These are phyloP conservation scores for Saturnispora quitensis DNA, from an alignment of 805 yeast genomes.

Conservation along the genomic window DNA sequence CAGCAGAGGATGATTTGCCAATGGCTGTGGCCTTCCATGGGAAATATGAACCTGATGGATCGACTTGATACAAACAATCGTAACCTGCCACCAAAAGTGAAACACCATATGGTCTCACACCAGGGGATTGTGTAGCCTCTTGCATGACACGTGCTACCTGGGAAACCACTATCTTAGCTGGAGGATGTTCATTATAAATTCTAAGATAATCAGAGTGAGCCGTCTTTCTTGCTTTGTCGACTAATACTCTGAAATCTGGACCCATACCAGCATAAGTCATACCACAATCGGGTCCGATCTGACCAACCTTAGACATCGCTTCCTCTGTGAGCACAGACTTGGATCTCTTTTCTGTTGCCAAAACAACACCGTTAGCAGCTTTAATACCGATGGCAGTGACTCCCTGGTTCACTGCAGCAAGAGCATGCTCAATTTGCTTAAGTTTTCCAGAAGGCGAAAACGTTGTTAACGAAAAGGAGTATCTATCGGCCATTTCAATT, in stretches of 20 bases:
- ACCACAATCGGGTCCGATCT: constrained; percentile 90
- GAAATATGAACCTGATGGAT: constrained; percentile 95
- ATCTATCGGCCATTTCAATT: constrained; percentile 83
- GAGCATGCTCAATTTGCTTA: constrained; percentile 95
- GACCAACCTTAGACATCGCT: constrained; percentile 66
- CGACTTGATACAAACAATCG: constrained; percentile 92
- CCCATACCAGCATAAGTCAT: constrained; percentile 98
- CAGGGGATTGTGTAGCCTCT: constrained; percentile 45
- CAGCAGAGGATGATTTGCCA: constrained; percentile 93
- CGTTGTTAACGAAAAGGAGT: constrained; percentile 93
- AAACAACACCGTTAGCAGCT: constrained; percentile 91
- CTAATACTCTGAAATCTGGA: constrained; percentile 91
- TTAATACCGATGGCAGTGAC: constrained; percentile 90
- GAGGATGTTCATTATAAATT: constrained; percentile 93
- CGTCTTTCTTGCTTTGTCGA: constrained; percentile 87
- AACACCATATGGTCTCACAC: constrained; percentile 91
- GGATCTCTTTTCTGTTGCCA: constrained; percentile 93
- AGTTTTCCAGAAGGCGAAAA: constrained; percentile 98
- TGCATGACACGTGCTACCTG: constrained; percentile 96
- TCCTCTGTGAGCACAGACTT: constrained; percentile 73
- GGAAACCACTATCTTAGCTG: constrained; percentile 85
- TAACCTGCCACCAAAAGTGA: constrained; percentile 89
- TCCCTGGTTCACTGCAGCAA: constrained; percentile 96
- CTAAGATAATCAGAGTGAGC: constrained; percentile 91
- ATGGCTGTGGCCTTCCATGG: constrained; percentile 99